Conservation (phyloP, 495 filamentous ascomycete species). For the Penicillium longicatenatum region DNA sequence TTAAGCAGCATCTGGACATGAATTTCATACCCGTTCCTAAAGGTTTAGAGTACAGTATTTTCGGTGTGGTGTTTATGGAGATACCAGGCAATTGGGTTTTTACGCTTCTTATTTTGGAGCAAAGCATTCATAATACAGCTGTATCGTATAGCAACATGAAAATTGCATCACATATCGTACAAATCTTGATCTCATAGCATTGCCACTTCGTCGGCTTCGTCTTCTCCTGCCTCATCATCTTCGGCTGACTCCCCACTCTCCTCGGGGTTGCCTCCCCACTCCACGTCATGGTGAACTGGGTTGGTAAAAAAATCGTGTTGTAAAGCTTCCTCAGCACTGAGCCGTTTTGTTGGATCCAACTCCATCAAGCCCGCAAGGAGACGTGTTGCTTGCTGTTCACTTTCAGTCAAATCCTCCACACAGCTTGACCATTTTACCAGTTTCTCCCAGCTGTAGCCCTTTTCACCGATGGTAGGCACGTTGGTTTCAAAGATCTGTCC, state of each 20-base stretch:
- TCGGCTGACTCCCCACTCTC: slow-evolving; percentile 44
- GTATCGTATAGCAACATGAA: slow-evolving; percentile 17
- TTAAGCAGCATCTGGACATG: slow-evolving; percentile 16
- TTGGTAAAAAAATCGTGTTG: slow-evolving; percentile 66
- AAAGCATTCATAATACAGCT: neutral
- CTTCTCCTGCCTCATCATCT: slow-evolving; percentile 38
- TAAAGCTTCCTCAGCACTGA: slow-evolving; percentile 61
- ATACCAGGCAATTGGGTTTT: neutral
- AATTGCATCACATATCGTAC: slow-evolving; percentile 32
- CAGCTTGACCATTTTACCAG: slow-evolving; percentile 88
- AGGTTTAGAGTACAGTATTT: neutral
- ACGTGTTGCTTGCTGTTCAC: slow-evolving; percentile 49
- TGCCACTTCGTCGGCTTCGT: slow-evolving; percentile 47
- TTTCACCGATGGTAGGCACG: slow-evolving; percentile 83
- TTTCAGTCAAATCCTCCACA: slow-evolving; percentile 49
- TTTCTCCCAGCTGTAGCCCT: slow-evolving; percentile 85
- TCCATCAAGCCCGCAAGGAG: slow-evolving; percentile 69
- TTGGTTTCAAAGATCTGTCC: slow-evolving; percentile 87
- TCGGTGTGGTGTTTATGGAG: neutral
- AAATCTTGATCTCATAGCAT: slow-evolving; percentile 40
- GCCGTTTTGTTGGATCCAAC: slow-evolving; percentile 56
- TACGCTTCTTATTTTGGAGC: neutral
- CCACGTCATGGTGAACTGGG: slow-evolving; percentile 47
- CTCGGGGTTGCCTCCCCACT: slow-evolving; percentile 48
- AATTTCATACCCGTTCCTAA: neutral